A percentile compares a stretch with the other conserved stretches of the same genome.
Evolutionary conservation across 2,329 filamentous ascomycete species (phyloP).

Genomic region (Bipolaris victoriae): DNA sequence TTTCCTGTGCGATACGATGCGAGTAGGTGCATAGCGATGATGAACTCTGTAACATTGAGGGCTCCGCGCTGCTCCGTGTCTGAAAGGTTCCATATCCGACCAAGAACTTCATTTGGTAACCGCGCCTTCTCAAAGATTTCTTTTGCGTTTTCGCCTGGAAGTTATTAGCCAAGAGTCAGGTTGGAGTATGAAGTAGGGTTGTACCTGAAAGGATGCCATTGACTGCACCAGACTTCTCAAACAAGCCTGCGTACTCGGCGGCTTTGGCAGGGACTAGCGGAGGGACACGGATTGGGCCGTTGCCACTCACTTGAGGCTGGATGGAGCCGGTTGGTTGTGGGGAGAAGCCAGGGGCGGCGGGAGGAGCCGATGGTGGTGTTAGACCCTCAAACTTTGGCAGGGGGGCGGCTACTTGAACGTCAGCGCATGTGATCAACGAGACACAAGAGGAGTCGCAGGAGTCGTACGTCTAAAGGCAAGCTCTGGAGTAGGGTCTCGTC

Average conservation of each 20-base stretch:
- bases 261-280: slow-evolving; percentile 88
- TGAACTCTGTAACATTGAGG: slow-evolving; percentile 87
- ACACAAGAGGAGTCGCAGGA: neutral
- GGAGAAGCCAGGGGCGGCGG: slow-evolving; percentile 56
- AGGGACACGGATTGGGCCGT: slow-evolving; percentile 80
- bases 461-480: slow-evolving; percentile 75
- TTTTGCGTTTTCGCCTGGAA: slow-evolving; percentile 79
- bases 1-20: slow-evolving; percentile 87
- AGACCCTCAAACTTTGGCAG: slow-evolving; percentile 90
- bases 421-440: slow-evolving; percentile 20
- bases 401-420: slow-evolving; percentile 66
- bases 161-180: slow-evolving; percentile 5
- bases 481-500: slow-evolving; percentile 78
- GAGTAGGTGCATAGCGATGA: slow-evolving; percentile 97
- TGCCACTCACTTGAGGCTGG: slow-evolving; percentile 49
- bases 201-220: slow-evolving; percentile 75
- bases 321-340: slow-evolving; percentile 46
- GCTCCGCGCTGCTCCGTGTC: slow-evolving; percentile 92
- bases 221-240: slow-evolving; percentile 84
- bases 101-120: slow-evolving; percentile 85
- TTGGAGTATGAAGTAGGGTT: neutral
- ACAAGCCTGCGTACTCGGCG: slow-evolving; percentile 84
- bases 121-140: slow-evolving; percentile 94
- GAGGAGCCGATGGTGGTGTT: slow-evolving; percentile 55
- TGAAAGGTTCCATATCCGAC: slow-evolving; percentile 94